Evolutionary conservation across 2,329 filamentous ascomycete species (phyloP), one percentile per base, ranked within the genome.

Genomic region (Neopestalotiopsis sp.): DNA sequence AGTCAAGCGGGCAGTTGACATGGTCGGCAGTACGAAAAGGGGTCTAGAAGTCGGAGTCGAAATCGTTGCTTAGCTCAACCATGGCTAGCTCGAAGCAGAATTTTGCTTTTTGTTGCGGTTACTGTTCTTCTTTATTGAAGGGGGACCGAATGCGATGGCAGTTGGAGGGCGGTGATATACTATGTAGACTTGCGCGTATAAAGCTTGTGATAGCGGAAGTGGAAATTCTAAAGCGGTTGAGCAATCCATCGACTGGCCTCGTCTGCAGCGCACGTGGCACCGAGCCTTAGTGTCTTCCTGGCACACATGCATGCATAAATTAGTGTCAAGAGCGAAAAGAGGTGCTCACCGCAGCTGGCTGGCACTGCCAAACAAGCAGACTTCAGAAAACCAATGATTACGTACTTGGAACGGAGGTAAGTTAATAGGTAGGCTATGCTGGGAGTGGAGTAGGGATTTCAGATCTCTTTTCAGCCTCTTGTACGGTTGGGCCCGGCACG

Each of bases 1-100:
- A 17, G 88, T 88, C 70, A 93, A 83, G 75, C 91, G 86, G 70
- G 84, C 82, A 30, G 87, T 84, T 71, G 90, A 85, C 89, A 93
- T 93, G 70, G 74, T 78, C 66, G 61, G 68, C 12, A 56, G n/a
- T 7, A 38, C 13, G 20, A 13, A 30, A 20, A 10, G 34, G 24
- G 40, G 32, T 38, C 61, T 42, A 24, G 38, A 17, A 67, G 7
- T 49, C 42, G 34, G 32, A 65, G 49, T 67, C 64, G 57, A 32
- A n/a, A 24, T 40, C 17, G 53, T 38, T 45, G 49, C n/a, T 24
- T 30, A 65, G 20, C 40, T 30, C 42, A 24, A 56, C 24, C 64
- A 66, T 66, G 24, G 64, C 64, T 66, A 24, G 40, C 30, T 13
- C 20, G 40, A 20, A 24, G 5, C 59, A n/a, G 14, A 24, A n/a